Evolutionary conservation across 345 rosid genomes (phyloP), one percentile per base, ranked within the genome.

Genomic region (Acer campestre): DNA sequence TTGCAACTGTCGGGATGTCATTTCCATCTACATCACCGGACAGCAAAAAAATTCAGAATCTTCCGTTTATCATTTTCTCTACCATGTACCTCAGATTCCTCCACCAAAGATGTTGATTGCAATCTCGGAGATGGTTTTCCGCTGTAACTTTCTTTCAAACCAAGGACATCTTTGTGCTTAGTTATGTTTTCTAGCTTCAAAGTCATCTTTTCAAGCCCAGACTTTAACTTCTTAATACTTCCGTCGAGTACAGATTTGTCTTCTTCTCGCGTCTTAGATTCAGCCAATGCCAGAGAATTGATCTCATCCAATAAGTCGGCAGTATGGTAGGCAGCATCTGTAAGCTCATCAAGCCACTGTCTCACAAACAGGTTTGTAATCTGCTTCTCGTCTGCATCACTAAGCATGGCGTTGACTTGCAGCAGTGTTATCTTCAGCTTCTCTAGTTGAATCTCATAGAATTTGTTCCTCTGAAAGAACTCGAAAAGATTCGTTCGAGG

Each of bases 271-370:
- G 29, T 27, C 29, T 27, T 27, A 1, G 29, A 27, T 65, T 65
- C 42, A 35, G 9, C n/a, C 2, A 55, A 40, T 10, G 53, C 58
- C 27, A 55, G 40, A 20, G 13, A 8, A 25, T 27, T 38, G 16
- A 68, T 51, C 66, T 68, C 80, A 48, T 79, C 77, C 74, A 82
- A 29, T 10, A 82, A 62, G 55, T 72, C 68, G 49, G 51, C 77
- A 46, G 79, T 80, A 51, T 75, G 78, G 0, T 65, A 23, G 3
- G 56, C 61, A 1, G 78, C 75, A 49, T 77, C 73, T 67, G 69
- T 76, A 58, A 83, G 77, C 64, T 80, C 75, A 27, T 42, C 55
- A 10, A 80, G 2, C 86, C 81, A 83, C 13, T 12, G n/a, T 44
- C 29, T 59, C 0, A 75, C 62, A 4, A 49, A 7, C 2, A 10